Evolutionary conservation across 2,329 filamentous ascomycete species (phyloP), one percentile per base, ranked within the genome.

Genomic region (Cytospora paraplurivora): DNA sequence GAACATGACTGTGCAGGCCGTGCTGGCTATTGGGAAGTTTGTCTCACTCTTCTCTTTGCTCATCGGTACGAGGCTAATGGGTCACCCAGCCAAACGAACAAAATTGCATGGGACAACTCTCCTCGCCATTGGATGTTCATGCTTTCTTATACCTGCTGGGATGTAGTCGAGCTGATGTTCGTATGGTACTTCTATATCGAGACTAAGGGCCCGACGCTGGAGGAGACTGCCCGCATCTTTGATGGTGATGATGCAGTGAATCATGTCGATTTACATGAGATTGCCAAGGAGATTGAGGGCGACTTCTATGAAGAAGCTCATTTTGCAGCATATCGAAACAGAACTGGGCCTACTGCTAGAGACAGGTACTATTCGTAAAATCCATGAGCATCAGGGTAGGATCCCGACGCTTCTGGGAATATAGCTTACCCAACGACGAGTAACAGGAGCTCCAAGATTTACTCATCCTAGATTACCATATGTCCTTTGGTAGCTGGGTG

Each of bases 141-240:
- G 79, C 78, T 88, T 53, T 86, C 88, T 76, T 89, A 88, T 75
- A 85, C 84, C 27, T 73, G 85, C 62, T 88, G 86, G 86, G 83
- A 88, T 71, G 77, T 82, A 54, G 73, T 81, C 70, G 84, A 88
- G 73, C 76, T 88, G 53, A 66, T 84, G 54, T 87, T 88, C 68
- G 85, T 89, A 41, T 88, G 82, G 75, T 86, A 86, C 77, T 82
- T 88, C 73, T 88, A 87, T 72, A 82, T 88, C 62, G 88, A 92
- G 77, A 91, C 88, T 19, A 86, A 85, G 70, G 88, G 88, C 4
- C 86, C 87, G 0, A 90, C 88, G 1, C 84, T 91, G 0, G 88
- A 91, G 72, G 87, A 90, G 72, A 82, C 90, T 66, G 85, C 88
- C 54, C 83, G 84, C 70, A 89, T 91, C 72, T 91, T 91, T 69